Conservation (phyloP, 257 asterid species). For the Cinchona pubescens region DNA sequence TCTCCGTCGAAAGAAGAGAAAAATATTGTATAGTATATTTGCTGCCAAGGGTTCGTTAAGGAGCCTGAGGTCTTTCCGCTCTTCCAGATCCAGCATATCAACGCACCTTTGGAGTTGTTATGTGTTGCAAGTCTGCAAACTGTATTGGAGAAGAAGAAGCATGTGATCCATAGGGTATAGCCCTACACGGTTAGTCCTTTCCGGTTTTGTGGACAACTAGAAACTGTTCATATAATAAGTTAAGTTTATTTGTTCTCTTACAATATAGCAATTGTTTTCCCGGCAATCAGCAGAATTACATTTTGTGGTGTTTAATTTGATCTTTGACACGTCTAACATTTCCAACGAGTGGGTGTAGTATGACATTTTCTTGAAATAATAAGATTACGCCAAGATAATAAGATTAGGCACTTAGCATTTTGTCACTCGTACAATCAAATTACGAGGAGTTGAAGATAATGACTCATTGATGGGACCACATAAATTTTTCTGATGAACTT, state of each 20-base stretch:
- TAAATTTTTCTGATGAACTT: background rate
- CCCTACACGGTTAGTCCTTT: constrained; percentile 4
- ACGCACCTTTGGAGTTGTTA: background rate
- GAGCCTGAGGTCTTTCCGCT: too few relatives aligned
- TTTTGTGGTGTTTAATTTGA: background rate
- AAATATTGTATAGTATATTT: background rate
- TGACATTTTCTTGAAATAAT: background rate
- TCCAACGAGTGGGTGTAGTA: background rate
- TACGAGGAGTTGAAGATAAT: background rate
- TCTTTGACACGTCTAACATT: background rate
- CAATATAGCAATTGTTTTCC: background rate
- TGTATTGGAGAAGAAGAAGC: background rate
- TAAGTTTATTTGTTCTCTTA: background rate
- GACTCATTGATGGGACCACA: background rate
- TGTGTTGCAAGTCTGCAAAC: background rate
- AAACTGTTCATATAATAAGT: background rate
- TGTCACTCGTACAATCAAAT: background rate
- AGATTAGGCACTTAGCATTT: background rate
- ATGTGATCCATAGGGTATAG: background rate
- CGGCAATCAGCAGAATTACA: too few relatives aligned
- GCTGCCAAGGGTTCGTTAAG: background rate
- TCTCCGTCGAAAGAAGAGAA: background rate
- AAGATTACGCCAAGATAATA: background rate
- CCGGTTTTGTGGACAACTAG: background rate
- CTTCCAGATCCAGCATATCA: too few relatives aligned